A percentile compares a stretch with the other conserved stretches of the same genome.
Evolutionary conservation across 2,329 filamentous ascomycete genomes (phyloP).

Genomic region (Furcasterigmium furcatum): DNA sequence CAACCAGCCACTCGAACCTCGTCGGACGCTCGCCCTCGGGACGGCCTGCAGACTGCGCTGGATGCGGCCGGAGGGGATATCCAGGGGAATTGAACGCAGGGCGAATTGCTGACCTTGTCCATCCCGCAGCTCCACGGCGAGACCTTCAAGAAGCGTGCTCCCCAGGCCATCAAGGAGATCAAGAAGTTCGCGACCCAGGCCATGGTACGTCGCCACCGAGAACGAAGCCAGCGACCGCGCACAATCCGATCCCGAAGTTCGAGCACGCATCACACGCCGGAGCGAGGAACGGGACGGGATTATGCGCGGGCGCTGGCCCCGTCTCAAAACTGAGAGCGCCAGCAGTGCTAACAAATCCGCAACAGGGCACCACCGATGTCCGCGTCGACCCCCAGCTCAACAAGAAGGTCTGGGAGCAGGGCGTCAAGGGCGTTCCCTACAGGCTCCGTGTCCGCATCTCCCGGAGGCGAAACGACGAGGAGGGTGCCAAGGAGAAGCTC

Average conservation of each 20-base stretch:
- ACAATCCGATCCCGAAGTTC: not conserved
- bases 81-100: not conserved
- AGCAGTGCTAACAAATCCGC: not conserved
- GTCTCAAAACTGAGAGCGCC: not conserved
- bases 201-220: conserved; percentile 72
- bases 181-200: conserved; percentile 86
- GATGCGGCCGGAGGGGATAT: not conserved
- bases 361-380: conserved; percentile 91
- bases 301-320: not conserved
- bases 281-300: not conserved
- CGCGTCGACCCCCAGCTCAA: conserved; percentile 98
- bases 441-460: conserved; percentile 97
- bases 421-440: conserved; percentile 98
- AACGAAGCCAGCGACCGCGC: conserved; percentile 8
- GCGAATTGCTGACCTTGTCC: conserved; percentile 26
- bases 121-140: conserved; percentile 82
- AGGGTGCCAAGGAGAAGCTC: conserved; percentile 98
- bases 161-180: conserved; percentile 99
- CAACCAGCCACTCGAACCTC: conserved; percentile 2
- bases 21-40: not conserved
- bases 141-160: conserved; percentile 99
- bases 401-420: conserved; percentile 99
- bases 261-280: not conserved
- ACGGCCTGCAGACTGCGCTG: not conserved
- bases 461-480: conserved; percentile 99